A percentile compares a stretch with the other conserved stretches of the same genome.
These are phyloP conservation scores for Amaranthus cruentus DNA, from an alignment of 148 eudicot species.

Conservation along the genomic window DNA sequence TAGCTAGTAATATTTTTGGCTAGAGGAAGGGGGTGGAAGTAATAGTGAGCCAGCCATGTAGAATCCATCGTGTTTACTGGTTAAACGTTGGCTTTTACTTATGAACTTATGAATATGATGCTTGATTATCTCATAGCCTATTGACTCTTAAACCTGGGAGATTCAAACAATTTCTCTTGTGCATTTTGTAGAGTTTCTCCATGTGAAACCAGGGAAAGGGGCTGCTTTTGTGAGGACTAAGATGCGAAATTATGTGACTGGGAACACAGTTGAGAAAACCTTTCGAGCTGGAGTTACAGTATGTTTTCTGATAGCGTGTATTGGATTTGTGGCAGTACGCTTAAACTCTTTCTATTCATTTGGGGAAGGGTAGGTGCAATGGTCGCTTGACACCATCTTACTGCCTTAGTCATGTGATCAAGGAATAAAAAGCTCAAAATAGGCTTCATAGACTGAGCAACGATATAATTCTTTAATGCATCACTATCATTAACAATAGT, in stretches of 20 bases:
- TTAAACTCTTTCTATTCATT: neutral
- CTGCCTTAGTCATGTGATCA: neutral
- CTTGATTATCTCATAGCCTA: slow-evolving; percentile 6
- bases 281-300: slow-evolving; percentile 95
- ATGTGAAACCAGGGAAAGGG: slow-evolving; percentile 98
- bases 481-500: neutral
- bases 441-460: neutral
- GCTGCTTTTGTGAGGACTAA: slow-evolving; percentile 98
- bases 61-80: no score
- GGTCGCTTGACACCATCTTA: no score
- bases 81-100: no score
- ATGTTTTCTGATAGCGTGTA: slow-evolving; percentile 13
- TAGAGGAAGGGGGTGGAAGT: no score
- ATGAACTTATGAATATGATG: neutral
- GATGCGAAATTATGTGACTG: slow-evolving; percentile 72
- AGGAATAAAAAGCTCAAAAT: neutral
- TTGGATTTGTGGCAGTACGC: neutral
- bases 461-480: neutral
- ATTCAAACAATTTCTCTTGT: slow-evolving; percentile 1
- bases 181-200: slow-evolving; percentile 69
- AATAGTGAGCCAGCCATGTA: no score
- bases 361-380: neutral
- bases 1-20: neutral
- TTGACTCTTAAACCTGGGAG: neutral
- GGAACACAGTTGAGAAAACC: slow-evolving; percentile 90